Conservation (phyloP, 2,329 filamentous ascomycete genomes). For the Phaeosphaeriaceae sp. region DNA sequence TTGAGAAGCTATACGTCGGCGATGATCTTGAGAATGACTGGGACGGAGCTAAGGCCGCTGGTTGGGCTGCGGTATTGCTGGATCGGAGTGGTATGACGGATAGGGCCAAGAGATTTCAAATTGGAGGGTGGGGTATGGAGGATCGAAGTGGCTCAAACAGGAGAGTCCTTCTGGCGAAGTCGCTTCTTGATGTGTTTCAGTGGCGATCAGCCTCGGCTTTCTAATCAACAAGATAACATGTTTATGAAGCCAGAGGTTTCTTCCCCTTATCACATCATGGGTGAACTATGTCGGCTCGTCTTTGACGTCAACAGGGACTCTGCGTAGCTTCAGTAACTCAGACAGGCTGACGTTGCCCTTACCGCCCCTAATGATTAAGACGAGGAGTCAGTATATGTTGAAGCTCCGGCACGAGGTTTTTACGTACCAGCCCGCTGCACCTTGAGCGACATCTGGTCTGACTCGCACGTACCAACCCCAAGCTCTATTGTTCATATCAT, state of each 20-base stretch:
- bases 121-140: not conserved
- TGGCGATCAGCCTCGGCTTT: not conserved
- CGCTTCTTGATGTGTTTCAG: not conserved
- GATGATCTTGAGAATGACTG: slow-evolving; percentile 62
- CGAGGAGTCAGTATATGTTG: not conserved
- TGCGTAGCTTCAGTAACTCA: slow-evolving; percentile 60
- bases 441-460: slow-evolving; percentile 76
- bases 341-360: slow-evolving; percentile 73
- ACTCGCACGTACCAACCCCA: slow-evolving; percentile 84
- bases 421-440: slow-evolving; percentile 70
- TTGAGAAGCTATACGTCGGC: slow-evolving; percentile 61
- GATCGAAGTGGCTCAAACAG: not conserved
- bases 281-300: not conserved
- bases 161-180: not conserved
- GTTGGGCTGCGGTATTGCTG: slow-evolving; percentile 57
- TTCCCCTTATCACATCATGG: not conserved
- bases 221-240: too few relatives aligned
- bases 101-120: not conserved
- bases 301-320: slow-evolving; percentile 12
- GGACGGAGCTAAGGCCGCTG: slow-evolving; percentile 55
- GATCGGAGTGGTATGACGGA: slow-evolving; percentile 38
- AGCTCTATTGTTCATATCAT: slow-evolving; percentile 76
- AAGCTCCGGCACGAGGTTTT: not conserved
- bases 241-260: not conserved
- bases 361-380: slow-evolving; percentile 62